phyloP scores from a whole-genome alignment of 768 basidiomycete species.

The Chalciporus chontae region DNA sequence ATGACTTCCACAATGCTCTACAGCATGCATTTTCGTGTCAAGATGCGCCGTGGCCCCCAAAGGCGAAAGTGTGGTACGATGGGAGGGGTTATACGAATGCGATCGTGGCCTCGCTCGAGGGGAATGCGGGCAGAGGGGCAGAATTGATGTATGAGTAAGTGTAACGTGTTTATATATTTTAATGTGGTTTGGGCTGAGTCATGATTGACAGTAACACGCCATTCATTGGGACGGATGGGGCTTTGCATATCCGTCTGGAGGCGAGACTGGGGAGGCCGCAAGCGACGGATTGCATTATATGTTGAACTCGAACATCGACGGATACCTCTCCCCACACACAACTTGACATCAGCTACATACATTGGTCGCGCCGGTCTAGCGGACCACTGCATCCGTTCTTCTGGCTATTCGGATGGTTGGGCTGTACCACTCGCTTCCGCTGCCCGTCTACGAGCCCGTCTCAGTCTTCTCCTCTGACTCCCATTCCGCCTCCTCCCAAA shows the following conservation, averaged over 20 bases:
- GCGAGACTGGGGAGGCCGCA: slow-evolving; percentile 38
- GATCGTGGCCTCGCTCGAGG: slow-evolving; percentile 41
- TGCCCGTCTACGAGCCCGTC: slow-evolving; percentile 13
- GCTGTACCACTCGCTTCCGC: not conserved
- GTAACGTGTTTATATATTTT: not conserved
- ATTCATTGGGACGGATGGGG: slow-evolving; percentile 45
- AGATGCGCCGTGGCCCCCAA: slow-evolving; percentile 11
- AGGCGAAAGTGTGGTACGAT: slow-evolving; percentile 10
- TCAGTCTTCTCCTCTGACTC: slow-evolving; percentile 14
- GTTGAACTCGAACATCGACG: too few relatives aligned
- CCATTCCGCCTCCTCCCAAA: slow-evolving; percentile 17
- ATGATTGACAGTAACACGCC: slow-evolving; percentile 36
- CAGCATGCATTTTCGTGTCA: slow-evolving; percentile 2
- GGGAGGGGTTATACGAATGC: slow-evolving; percentile 16
- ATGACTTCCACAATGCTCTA: not conserved
- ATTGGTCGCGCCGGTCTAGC: too few relatives aligned
- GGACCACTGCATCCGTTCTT: not conserved
- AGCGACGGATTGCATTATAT: slow-evolving; percentile 34
- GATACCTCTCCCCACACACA: too few relatives aligned
- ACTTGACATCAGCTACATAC: too few relatives aligned
- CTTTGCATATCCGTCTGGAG: slow-evolving; percentile 44
- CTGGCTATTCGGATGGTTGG: not conserved
- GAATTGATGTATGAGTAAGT: slow-evolving; percentile 55
- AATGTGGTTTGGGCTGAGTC: not conserved
- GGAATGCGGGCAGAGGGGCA: slow-evolving; percentile 30